phyloP scores from a whole-genome alignment of 2,329 filamentous ascomycete species.

The Alternaria solani region DNA sequence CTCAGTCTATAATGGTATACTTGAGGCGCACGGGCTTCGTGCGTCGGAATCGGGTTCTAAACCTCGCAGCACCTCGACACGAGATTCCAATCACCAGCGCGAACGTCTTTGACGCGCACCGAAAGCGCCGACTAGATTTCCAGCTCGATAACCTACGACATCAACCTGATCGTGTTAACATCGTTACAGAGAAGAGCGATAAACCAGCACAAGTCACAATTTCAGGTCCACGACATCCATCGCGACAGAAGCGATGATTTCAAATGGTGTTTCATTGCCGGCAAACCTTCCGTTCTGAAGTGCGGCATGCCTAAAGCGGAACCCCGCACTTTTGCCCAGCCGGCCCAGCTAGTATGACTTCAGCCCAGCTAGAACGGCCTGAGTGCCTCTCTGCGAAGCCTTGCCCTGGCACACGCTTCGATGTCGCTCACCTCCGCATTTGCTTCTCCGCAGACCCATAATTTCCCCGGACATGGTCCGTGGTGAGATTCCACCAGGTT shows the following conservation, averaged over 20 bases:
- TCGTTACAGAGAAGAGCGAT: not conserved
- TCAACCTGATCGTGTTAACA: not conserved
- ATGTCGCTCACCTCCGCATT: conserved; percentile 11
- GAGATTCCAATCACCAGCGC: not conserved
- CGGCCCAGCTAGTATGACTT: conserved; percentile 11
- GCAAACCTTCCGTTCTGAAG: not conserved
- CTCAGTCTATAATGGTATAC: not conserved
- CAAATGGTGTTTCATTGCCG: not conserved
- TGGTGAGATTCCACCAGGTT: not conserved
- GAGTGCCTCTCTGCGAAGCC: not conserved
- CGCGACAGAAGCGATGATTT: not conserved
- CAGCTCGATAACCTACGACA: not conserved
- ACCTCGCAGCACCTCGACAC: not conserved
- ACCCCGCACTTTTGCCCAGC: conserved; percentile 16
- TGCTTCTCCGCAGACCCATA: conserved; percentile 19
- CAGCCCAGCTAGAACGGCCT: conserved; percentile 1
- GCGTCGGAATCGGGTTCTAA: not conserved
- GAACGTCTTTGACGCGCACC: not conserved
- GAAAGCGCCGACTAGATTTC: not conserved
- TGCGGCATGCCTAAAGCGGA: conserved; percentile 17
- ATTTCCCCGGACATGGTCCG: conserved; percentile 15
- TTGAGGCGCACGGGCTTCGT: not conserved
- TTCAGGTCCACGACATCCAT: not conserved
- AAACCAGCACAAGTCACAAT: not conserved
- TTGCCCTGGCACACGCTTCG: not conserved